Conservation (phyloP, 2,329 filamentous ascomycete genomes). For the Zymoseptoria ardabiliae region DNA sequence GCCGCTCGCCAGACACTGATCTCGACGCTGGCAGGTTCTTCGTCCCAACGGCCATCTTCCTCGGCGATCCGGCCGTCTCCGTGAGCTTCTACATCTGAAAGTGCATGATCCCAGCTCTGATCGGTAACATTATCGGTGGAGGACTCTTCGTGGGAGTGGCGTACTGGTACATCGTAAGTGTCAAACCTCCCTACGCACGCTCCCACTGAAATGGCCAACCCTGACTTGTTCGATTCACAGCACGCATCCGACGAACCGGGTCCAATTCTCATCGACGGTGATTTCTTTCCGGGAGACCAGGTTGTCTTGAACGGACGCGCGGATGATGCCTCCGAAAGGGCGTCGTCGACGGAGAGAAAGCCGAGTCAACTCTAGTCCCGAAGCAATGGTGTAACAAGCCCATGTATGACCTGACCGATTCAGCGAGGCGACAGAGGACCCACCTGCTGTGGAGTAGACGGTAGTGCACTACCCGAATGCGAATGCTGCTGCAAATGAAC, state of each 20-base stretch:
- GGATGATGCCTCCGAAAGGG: not conserved
- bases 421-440: not conserved
- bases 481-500: not conserved
- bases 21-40: slow-evolving; percentile 14
- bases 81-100: slow-evolving; percentile 52
- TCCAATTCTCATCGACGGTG: slow-evolving; percentile 12
- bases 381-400: not conserved
- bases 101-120: slow-evolving; percentile 45
- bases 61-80: slow-evolving; percentile 37
- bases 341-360: not conserved
- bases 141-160: slow-evolving; percentile 45
- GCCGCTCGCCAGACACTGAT: not conserved
- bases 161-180: slow-evolving; percentile 40
- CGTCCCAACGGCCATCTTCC: slow-evolving; percentile 44
- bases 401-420: not conserved
- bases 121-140: slow-evolving; percentile 51
- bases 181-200: not conserved
- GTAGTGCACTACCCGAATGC: not conserved
- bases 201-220: not conserved
- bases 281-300: slow-evolving; percentile 6
- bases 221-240: slow-evolving; percentile 1
- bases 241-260: slow-evolving; percentile 8
- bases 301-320: slow-evolving; percentile 2
- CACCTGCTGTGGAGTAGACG: not conserved
- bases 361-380: not conserved